phyloP scores from a whole-genome alignment of 1,284 basidiomycete species.

The Trichosporon sp. region DNA sequence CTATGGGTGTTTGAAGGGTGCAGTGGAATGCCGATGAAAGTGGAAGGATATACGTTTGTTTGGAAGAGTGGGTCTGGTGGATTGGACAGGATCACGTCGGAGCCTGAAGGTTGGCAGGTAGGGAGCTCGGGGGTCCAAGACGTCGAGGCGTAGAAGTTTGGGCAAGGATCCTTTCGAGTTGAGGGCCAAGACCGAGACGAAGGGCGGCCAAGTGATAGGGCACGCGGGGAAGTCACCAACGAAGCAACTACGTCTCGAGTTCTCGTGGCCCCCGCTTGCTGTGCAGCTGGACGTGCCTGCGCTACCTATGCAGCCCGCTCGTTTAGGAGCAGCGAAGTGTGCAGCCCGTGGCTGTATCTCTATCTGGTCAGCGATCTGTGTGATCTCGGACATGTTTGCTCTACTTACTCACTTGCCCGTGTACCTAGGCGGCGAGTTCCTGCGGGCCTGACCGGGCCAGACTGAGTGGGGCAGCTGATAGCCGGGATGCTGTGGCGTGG shows the following conservation, averaged over 20 bases:
- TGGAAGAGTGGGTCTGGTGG: slow-evolving; percentile 16
- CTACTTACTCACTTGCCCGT: slow-evolving; percentile 8
- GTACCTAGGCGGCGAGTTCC: neutral
- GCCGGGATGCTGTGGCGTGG: neutral
- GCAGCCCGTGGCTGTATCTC: neutral
- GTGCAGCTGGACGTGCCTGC: neutral
- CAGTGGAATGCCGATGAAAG: slow-evolving; percentile 12
- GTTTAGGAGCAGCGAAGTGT: neutral
- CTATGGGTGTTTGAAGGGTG: neutral
- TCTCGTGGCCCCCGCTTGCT: no score
- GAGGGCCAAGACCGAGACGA: neutral
- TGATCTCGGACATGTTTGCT: neutral
- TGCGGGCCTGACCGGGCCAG: neutral
- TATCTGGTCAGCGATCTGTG: neutral
- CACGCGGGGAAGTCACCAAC: neutral
- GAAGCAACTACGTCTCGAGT: neutral
- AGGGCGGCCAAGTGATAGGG: neutral
- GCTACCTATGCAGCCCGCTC: neutral
- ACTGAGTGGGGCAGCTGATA: slow-evolving; percentile 1
- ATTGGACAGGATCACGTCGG: slow-evolving; percentile 15
- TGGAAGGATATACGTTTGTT: slow-evolving; percentile 17
- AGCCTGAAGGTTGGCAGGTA: slow-evolving; percentile 4
- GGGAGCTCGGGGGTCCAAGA: neutral
- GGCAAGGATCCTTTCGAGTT: neutral
- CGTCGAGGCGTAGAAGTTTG: neutral